Evolutionary conservation across 2,329 filamentous ascomycete species (phyloP).

Genomic region (Sporothrix pallida): DNA sequence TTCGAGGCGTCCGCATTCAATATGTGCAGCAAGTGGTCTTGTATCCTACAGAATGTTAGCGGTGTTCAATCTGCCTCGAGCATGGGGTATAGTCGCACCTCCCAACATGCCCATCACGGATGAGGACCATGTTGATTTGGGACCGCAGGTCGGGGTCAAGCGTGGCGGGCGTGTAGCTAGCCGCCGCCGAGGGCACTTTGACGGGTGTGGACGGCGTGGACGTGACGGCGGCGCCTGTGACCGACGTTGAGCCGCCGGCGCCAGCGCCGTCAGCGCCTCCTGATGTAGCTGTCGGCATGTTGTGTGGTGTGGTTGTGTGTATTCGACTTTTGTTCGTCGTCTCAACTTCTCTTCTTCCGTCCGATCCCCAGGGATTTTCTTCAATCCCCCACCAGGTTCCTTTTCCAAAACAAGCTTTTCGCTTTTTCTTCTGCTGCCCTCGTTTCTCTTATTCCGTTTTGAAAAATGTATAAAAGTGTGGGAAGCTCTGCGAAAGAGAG

Average conservation of each 20-base stretch:
- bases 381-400: background rate
- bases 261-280: background rate
- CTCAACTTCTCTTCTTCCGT: background rate
- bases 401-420: background rate
- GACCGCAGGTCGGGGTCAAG: constrained; percentile 67
- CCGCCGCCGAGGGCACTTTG: constrained; percentile 65
- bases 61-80: too few species aligned
- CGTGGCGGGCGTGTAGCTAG: constrained; percentile 65
- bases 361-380: background rate
- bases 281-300: constrained; percentile 30
- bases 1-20: constrained; percentile 65
- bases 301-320: background rate
- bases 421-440: too few species aligned
- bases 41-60: constrained; percentile 55
- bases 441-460: too few species aligned
- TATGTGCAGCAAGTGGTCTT: constrained; percentile 67
- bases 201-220: constrained; percentile 58
- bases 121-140: constrained; percentile 64
- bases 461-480: too few species aligned
- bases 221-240: constrained; percentile 17
- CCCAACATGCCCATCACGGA: constrained; percentile 63
- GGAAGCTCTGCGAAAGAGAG: constrained; percentile 16
- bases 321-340: background rate
- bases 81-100: too few species aligned
- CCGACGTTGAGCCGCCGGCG: background rate